phyloP scores from a whole-genome alignment of 441 rosid species.

The Euphorbia celastroides region DNA sequence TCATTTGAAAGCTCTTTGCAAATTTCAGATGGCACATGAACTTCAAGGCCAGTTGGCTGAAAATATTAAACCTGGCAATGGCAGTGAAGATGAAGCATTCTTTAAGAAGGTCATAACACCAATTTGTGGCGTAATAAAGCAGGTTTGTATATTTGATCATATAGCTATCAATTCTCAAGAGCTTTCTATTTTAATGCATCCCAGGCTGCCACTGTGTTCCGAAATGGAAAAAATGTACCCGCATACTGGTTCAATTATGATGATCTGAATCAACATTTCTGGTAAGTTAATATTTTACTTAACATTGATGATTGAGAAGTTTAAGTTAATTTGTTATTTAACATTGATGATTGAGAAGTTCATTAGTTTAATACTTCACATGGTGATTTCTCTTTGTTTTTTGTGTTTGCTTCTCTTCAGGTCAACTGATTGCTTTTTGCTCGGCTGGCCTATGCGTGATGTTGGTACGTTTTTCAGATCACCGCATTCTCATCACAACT shows the following conservation, averaged over 20 bases:
- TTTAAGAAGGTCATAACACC: constrained; percentile 91
- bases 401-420: constrained; percentile 31
- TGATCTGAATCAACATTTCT: constrained; percentile 95
- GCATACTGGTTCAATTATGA: constrained; percentile 97
- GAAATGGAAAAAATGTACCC: constrained; percentile 78
- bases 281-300: constrained; percentile 46
- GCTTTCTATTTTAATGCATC: constrained; percentile 23
- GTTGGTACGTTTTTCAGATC: constrained; percentile 89
- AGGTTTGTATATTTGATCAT: constrained; percentile 33
- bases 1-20: background rate
- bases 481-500: no score
- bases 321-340: no score
- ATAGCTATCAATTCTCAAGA: constrained; percentile 15
- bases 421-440: constrained; percentile 95
- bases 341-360: constrained; percentile 3
- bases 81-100: constrained; percentile 97
- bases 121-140: constrained; percentile 69
- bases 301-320: constrained; percentile 9
- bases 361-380: background rate
- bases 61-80: no score
- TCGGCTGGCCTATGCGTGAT: constrained; percentile 99
- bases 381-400: background rate
- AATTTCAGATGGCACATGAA: constrained; percentile 93
- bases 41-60: constrained; percentile 94
- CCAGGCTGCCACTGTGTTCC: constrained; percentile 83